Evolutionary conservation across 306 rosid species (phyloP), one percentile per base, ranked within the genome.

Genomic region (Rosa persica): DNA sequence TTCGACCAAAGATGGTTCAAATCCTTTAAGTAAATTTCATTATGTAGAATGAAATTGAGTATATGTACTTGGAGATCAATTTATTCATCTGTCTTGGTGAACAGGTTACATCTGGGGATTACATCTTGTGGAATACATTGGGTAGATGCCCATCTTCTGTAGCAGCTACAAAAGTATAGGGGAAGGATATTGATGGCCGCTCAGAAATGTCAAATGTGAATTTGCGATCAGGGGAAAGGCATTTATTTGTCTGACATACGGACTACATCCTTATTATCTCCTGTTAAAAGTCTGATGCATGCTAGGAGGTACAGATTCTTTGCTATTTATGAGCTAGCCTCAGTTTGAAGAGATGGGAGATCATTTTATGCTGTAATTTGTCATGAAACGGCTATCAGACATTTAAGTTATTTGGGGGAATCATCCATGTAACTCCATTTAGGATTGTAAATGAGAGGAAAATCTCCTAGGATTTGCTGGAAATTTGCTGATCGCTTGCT

Each of bases 51-150:
- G 57, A 27, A 43, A 15, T 61, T 27, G 58, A 25, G 43, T 43
- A 6, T 34, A 38, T 61, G 17, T 58, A 12, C 67, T 66, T 44
- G n/a, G 39, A 70, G 25, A 36, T 51, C 64, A 58, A 52, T 60
- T 43, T 39, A 23, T 62, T 27, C 49, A 13, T 52, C 40, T 72
- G 60, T 49, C 64, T 48, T 58, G 23, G 5, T 42, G 38, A 76
- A 67, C 89, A 95, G 97, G 90, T 88, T 78, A 89, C 89, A 54
- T 84, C 93, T 36, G 98, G 98, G 74, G 97, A 93, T 68, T 95
- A 93, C 78, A 95, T 93, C 76, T 76, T 95, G 87, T 93, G 99
- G 99, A 95, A 95, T 82, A 93, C 98, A 43, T 90, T 89, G 76
- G 96, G 95, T 40, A 89, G 87, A 78, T 95, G 98, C 84, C 98